Percentiles rank a stretch among this genome's conserved stretches.
Conservation (phyloP, 202 grass and related monocot species). For the Carex sylvatica region DNA sequence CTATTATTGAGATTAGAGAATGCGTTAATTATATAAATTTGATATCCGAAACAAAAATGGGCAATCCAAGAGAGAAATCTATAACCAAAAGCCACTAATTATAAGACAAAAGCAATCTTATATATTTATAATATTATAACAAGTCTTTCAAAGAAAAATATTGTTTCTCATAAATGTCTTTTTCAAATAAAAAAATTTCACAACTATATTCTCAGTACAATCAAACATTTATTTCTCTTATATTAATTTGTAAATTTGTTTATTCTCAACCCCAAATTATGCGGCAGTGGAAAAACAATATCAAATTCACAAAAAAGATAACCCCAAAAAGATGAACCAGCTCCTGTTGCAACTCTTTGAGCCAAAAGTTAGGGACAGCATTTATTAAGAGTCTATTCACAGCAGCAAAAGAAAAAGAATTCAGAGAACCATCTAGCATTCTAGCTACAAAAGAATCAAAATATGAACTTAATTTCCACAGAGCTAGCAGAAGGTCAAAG, state of each 20-base stretch:
- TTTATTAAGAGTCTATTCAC: slow-evolving; percentile 11
- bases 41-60: not conserved
- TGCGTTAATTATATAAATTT: not conserved
- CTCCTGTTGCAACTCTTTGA: not conserved
- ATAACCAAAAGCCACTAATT: not conserved
- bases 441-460: slow-evolving; percentile 28
- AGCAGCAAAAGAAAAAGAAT: slow-evolving; percentile 5
- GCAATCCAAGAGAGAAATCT: not conserved
- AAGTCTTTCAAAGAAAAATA: too few relatives aligned
- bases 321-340: not conserved
- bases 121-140: too few relatives aligned
- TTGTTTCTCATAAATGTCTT: too few relatives aligned
- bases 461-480: slow-evolving; percentile 27
- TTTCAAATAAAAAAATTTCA: too few relatives aligned
- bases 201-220: too few relatives aligned
- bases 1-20: not conserved
- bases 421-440: not conserved
- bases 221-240: too few relatives aligned
- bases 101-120: too few relatives aligned
- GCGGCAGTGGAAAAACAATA: too few relatives aligned
- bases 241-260: too few relatives aligned
- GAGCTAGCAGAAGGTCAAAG: not conserved
- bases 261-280: too few relatives aligned
- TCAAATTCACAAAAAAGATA: too few relatives aligned
- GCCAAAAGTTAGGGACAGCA: not conserved